Evolutionary conservation across 495 filamentous ascomycete genomes (phyloP), one percentile per base, ranked within the genome.

Genomic region (Podospora didyma): DNA sequence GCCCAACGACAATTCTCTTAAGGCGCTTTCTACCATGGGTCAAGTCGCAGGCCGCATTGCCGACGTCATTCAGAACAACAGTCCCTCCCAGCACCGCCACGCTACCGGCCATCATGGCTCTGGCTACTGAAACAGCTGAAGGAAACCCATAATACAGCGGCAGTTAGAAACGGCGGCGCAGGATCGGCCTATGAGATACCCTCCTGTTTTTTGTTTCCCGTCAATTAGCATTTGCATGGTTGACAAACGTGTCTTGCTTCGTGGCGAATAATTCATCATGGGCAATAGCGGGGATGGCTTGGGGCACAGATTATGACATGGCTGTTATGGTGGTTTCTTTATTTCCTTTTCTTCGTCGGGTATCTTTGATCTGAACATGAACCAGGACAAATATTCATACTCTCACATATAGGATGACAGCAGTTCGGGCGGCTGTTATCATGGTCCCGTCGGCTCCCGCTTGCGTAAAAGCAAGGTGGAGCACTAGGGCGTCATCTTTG

Each of bases 1-100:
- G 19, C 84, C 86, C 14, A 76, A 82, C 46, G 83, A 89, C 64
- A 78, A 80, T 3, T 71, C 82, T 34, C 73, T 90, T 39, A 86
- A 86, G 62, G 78, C 77, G 58, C 85, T 92, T 39, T 76, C 82
- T 3, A 67, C 81, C 59, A 69, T 92, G 59, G 70, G 61, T 22
- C 55, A 63, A 10, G 44, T 62, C 39, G 65, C 68, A 2, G 56
- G 52, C 28, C 60, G 62, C 42, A 61, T 71, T 37, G 58, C 56
- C 22, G 64, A 69, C n/a, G 53, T 2, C 20, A 57, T 49, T 7
- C 24, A 20, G n/a, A 26, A 19, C n/a, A n/a, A n/a, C n/a, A n/a
- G n/a, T n/a, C n/a, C n/a, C n/a, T n/a, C n/a, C n/a, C n/a, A n/a
- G n/a, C n/a, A n/a, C 26, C 26, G n/a, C 14, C 12, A 42, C 39